These are phyloP conservation scores for Mytilinidion resinicola DNA, from an alignment of 495 filamentous ascomycete genomes.

Conservation along the genomic window DNA sequence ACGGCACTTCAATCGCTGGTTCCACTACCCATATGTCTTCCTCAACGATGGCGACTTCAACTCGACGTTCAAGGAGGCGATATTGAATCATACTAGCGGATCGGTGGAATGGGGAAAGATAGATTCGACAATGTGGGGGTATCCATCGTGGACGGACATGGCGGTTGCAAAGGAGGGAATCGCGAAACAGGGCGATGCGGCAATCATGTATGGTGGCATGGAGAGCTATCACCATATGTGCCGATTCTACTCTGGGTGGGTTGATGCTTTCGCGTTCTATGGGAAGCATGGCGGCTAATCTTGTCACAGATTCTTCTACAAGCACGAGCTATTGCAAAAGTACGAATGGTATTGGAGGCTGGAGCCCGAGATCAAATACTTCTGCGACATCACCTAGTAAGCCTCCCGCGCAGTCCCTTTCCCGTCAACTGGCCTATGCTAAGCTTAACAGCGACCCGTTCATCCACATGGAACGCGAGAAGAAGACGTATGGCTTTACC, in stretches of 20 bases:
- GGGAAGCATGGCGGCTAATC: slow-evolving; percentile 1
- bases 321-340: slow-evolving; percentile 88
- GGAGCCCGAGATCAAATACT: slow-evolving; percentile 99
- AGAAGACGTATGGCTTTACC: slow-evolving; percentile 99
- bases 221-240: slow-evolving; percentile 89
- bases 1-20: slow-evolving; percentile 99
- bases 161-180: slow-evolving; percentile 94
- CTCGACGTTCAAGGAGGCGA: slow-evolving; percentile 77
- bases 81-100: slow-evolving; percentile 81
- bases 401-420: slow-evolving; percentile 22
- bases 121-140: slow-evolving; percentile 87
- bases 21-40: slow-evolving; percentile 98
- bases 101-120: slow-evolving; percentile 93
- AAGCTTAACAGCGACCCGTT: slow-evolving; percentile 72
- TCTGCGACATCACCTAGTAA: slow-evolving; percentile 99
- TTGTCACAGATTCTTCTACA: slow-evolving; percentile 78
- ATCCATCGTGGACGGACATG: slow-evolving; percentile 89
- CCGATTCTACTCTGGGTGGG: slow-evolving; percentile 93
- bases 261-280: not conserved
- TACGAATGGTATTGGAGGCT: slow-evolving; percentile 99
- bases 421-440: too few species aligned
- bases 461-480: slow-evolving; percentile 78
- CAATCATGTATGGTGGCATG: slow-evolving; percentile 99
- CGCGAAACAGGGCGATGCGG: slow-evolving; percentile 88
- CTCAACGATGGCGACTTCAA: slow-evolving; percentile 98